Conservation (phyloP, 176 grass and related monocot genomes). For the Triticum dicoccoides region DNA sequence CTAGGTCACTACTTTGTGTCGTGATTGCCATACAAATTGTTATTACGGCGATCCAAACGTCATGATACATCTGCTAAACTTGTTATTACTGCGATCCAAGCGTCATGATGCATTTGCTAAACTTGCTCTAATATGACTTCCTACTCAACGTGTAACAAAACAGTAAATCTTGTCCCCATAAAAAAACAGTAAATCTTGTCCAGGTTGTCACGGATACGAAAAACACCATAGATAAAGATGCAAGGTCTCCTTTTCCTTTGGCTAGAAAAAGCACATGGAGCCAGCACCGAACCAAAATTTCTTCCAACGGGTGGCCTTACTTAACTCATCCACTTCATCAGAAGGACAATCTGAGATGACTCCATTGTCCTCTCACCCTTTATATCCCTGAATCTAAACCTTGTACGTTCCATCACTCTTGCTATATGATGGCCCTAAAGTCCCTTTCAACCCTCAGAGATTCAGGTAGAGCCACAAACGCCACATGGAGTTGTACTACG, state of each 20-base stretch:
- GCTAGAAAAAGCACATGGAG: conserved; percentile 8
- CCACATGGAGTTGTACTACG: conserved; percentile 14
- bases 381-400: conserved; percentile 14
- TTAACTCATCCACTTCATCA: neutral
- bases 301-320: neutral
- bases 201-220: neutral
- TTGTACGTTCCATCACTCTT: conserved; percentile 14
- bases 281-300: neutral
- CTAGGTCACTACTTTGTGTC: too few relatives aligned
- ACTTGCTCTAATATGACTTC: too few relatives aligned
- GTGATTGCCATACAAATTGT: too few relatives aligned
- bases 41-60: too few relatives aligned
- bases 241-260: too few relatives aligned
- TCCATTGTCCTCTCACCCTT: neutral
- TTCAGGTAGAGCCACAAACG: conserved; percentile 27
- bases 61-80: too few relatives aligned
- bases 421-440: conserved; percentile 25
- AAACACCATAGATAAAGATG: neutral
- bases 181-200: too few relatives aligned
- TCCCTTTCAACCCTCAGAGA: conserved; percentile 19
- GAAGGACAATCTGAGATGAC: neutral
- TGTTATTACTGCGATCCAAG: too few relatives aligned
- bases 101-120: too few relatives aligned
- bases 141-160: too few relatives aligned
- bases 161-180: too few relatives aligned